Evolutionary conservation across 495 filamentous ascomycete species (phyloP).

Genomic region (Daldinia loculata): DNA sequence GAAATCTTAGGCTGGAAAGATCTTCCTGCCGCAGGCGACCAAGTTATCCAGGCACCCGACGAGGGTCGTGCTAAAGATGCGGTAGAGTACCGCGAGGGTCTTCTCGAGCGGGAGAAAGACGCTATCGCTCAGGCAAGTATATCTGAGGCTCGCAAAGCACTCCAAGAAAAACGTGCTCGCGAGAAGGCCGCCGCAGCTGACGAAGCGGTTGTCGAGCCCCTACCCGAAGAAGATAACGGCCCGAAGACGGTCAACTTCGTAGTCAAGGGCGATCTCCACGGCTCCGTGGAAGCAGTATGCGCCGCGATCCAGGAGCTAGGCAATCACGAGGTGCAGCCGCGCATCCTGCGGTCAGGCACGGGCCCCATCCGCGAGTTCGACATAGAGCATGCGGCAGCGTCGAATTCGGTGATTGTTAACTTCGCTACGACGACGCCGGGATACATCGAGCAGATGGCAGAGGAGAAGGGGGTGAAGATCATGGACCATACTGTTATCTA

Average conservation of each 20-base stretch:
- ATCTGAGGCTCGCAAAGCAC: constrained; percentile 71
- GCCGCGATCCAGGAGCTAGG: constrained; percentile 77
- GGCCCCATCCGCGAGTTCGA: constrained; percentile 87
- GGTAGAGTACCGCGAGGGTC: constrained; percentile 76
- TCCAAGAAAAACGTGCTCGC: constrained; percentile 66
- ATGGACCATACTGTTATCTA: constrained; percentile 94
- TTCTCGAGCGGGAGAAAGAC: constrained; percentile 50
- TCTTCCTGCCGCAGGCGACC: constrained; percentile 86
- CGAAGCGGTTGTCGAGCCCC: constrained; percentile 27
- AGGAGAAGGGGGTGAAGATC: constrained; percentile 73
- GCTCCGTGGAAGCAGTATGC: constrained; percentile 89
- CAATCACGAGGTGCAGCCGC: constrained; percentile 80
- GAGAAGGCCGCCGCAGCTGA: constrained; percentile 44
- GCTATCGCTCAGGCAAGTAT: constrained; percentile 75
- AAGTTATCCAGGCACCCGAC: constrained; percentile 80
- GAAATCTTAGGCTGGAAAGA: constrained; percentile 96
- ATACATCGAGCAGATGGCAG: constrained; percentile 73
- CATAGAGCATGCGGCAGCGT: constrained; percentile 81
- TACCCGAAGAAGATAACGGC: constrained; percentile 53
- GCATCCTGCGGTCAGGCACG: constrained; percentile 78
- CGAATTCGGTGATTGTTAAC: constrained; percentile 76
- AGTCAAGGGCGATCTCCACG: constrained; percentile 91
- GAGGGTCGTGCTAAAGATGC: constrained; percentile 84
- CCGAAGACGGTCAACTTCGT: constrained; percentile 78
- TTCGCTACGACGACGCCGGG: constrained; percentile 83